Base-by-base conservation (phyloP, 1,284 basidiomycete genomes). In the Athelia psychrophila region DNA sequence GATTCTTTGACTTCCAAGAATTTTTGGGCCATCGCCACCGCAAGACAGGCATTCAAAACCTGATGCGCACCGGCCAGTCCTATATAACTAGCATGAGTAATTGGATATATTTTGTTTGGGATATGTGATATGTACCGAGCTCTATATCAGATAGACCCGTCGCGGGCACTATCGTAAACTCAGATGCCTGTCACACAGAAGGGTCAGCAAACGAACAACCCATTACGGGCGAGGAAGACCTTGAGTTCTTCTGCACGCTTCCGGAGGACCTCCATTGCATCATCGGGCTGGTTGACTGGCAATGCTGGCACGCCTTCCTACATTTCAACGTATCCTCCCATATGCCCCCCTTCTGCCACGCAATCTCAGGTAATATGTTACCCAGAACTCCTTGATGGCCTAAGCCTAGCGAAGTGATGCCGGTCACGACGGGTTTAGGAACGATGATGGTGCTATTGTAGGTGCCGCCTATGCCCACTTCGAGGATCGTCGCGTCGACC, bases 391-490 rank as follows among this genome's bases (percentile, higher is more conserved):
- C 77, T n/a, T 91, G 86, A 70, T 99, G 97, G 64, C 99, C 97
- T 54, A 99, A 80, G 0, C 97, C 97, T 5, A 99, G 79, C 10
- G 94, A 83, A 6, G 94, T 91, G 38, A 99, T 79, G 6, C 95
- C 97, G 0, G 95, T 93, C 3, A 91, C 91, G 19, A 95, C 67
- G 0, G 97, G 97, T 55, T 81, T 82, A 0, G 93, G 94, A 1
- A 99, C 93, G 55, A 98, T 86, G 64, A 99, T 99, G 25, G 97
- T 99, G 62, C 93, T 94, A 67, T 99, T 97, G 64, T 93, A 95
- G 22, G 83, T 80, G 19, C 97, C 97, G 16, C 97, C 97, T 19
- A 99, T 91, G 15, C 97, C 97, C 32, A 99, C 97, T 77, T 99
- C 97, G 27, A 99, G 79, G 44, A 99, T 83, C 1, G 96, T 95